Evolutionary conservation across 148 eudicot genomes (phyloP), one percentile per base, ranked within the genome.

Genomic region (Rhododendron mucronatum): DNA sequence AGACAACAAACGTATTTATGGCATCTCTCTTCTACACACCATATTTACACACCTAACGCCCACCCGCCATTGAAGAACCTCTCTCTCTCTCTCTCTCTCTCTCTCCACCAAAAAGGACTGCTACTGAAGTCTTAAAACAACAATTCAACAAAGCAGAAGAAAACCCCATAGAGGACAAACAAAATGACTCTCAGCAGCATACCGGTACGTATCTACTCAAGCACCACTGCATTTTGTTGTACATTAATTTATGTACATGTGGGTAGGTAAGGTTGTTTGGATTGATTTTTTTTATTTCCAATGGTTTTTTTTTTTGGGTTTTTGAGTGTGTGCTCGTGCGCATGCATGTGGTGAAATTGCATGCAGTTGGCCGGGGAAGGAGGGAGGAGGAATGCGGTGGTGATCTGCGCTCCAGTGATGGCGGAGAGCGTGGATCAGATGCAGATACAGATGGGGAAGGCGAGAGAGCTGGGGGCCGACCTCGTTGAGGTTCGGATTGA

Each of bases 401-500:
- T 91, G 81, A 87, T 94, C 37, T 94, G 96, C 84, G 93, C 90
- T 7, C 96, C 95, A 18, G 69, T 94, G 5, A 91, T 93, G 95
- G 93, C 89, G 30, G 94, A 93, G 65, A 83, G 92, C 6, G 91
- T 90, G 20, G 92, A 92, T 86, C 84, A 89, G 61, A 88, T 92
- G 92, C 53, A 90, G 73, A 48, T 80, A 76, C 88, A 90, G 85
- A 88, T 87, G 71, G 83, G 71, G 18, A 81, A 82, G 83, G 96
- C 96, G 1, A 93, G 90, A 80, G 81, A 81, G 5, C 86, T 89
- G 41, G 95, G 93, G n/a, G 96, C 93, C 44, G 96, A 93, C 82
- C 90, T 94, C 57, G 96, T 94, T 57, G 96, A 94, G 86, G 48
- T 94, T 80, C 91, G 96, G 81, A 73, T 94, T 81, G 96, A 94